Evolutionary conservation across 1,139 yeast species (phyloP).

Genomic region (Wickerhamomyces sp.): DNA sequence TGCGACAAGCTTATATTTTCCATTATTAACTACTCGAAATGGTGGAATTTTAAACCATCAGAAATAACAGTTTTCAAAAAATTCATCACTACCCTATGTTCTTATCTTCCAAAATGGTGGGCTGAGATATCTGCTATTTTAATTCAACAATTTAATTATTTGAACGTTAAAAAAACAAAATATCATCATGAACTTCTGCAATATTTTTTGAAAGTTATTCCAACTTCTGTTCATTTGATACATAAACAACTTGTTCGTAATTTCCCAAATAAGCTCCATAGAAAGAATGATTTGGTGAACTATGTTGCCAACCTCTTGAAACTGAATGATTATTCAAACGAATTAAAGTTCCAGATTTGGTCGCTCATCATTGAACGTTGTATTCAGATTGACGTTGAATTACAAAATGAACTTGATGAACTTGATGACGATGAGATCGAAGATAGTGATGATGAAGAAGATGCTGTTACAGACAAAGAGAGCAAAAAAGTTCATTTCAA

Average conservation of each 20-base stretch:
- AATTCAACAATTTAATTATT: constrained; percentile 48
- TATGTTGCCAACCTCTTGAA: constrained; percentile 63
- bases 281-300: constrained; percentile 48
- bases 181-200: constrained; percentile 66
- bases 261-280: constrained; percentile 79
- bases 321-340: constrained; percentile 66
- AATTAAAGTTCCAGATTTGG: constrained; percentile 73
- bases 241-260: constrained; percentile 51
- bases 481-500: constrained; percentile 23
- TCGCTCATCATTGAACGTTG: constrained; percentile 71
- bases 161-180: constrained; percentile 29
- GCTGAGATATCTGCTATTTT: constrained; percentile 69
- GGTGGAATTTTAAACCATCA: constrained; percentile 45
- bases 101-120: constrained; percentile 88
- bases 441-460: constrained; percentile 49
- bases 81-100: constrained; percentile 73
- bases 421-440: constrained; percentile 74
- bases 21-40: constrained; percentile 47
- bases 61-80: constrained; percentile 54
- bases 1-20: constrained; percentile 44
- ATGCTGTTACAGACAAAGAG: constrained; percentile 33
- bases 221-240: constrained; percentile 70
- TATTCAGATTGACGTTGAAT: constrained; percentile 88
- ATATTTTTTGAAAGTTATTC: constrained; percentile 65
- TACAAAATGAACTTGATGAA: constrained; percentile 81